Evolutionary conservation across 2,329 filamentous ascomycete genomes (phyloP).

Genomic region (Gaeumannomyces tritici): DNA sequence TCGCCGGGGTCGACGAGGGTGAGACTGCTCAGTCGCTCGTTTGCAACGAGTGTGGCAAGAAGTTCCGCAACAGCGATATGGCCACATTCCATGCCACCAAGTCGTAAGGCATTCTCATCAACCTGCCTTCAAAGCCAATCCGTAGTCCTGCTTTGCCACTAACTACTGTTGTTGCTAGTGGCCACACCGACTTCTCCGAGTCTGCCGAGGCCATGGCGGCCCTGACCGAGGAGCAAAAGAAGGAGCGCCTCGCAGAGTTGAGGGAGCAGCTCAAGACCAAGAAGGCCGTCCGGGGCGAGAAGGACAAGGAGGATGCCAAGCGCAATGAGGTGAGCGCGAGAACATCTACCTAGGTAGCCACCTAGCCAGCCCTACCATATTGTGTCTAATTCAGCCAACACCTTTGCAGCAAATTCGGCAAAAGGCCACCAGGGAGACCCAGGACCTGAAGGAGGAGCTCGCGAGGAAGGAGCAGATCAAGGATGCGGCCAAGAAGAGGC

Average conservation of each 20-base stretch:
- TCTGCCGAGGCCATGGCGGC: constrained; percentile 88
- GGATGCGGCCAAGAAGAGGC: constrained; percentile 74
- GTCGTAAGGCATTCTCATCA: constrained; percentile 40
- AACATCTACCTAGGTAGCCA: background rate
- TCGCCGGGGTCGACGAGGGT: constrained; percentile 57
- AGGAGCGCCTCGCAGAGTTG: constrained; percentile 66
- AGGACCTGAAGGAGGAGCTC: constrained; percentile 85
- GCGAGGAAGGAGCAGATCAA: constrained; percentile 85
- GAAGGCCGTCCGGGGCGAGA: constrained; percentile 53
- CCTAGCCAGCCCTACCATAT: background rate
- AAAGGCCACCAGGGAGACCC: constrained; percentile 82
- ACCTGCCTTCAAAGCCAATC: background rate
- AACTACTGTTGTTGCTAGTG: constrained; percentile 31
- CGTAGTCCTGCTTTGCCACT: background rate
- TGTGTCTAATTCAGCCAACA: constrained; percentile 6
- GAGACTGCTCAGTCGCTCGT: constrained; percentile 70
- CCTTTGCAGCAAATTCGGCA: constrained; percentile 52
- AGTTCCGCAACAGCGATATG: constrained; percentile 69
- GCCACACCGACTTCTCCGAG: constrained; percentile 85
- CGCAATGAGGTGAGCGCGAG: constrained; percentile 62
- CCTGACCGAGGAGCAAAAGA: constrained; percentile 86
- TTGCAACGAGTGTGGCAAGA: constrained; percentile 93
- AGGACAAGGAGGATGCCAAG: constrained; percentile 75
- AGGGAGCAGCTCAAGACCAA: constrained; percentile 64
- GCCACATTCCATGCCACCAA: constrained; percentile 89